Evolutionary conservation across 257 asterid genomes (phyloP), one percentile per base, ranked within the genome.

Genomic region (Solanum tarapatanum): DNA sequence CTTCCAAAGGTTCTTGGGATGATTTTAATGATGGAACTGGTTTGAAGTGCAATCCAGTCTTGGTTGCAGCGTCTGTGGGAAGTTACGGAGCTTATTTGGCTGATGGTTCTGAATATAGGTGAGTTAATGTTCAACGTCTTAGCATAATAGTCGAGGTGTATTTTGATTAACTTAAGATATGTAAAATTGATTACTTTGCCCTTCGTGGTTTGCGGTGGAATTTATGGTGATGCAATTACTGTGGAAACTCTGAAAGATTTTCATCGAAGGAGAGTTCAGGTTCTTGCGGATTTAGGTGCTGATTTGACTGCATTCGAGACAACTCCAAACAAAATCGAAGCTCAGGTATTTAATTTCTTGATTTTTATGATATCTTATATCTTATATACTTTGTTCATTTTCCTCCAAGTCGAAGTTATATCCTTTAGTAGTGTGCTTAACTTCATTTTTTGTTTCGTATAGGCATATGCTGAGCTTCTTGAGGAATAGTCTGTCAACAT

Each of bases 41-140:
- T 37, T 86, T 72, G 6, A 87, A 84, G 17, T 88, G 66, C 13
- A 92, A 28, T 32, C 96, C 96, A 0, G 69, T 94, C 84, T 87
- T 94, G 84, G 98, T 96, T 30, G 98, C 96, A 87, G 99, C 98
- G 13, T 96, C 99, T 4, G 96, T 95, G 5, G 99, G 98, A 73
- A 96, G 98, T 92, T 95, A 94, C 41, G 98, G 98, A 37, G 98
- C 99, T 66, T 96, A 93, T 88, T 92, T 95, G 26, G 95, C 98
- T 0, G 98, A 96, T 88, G 99, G 99, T 82, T 95, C 98, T 13
- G 98, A 96, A 89, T 96, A 96, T 86, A 96, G 94, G 99, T 94
- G 8, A 1, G 88, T 23, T 45, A 14, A 60, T 8, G 37, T 86
- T 11, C 8, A 5, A 21, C 24, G 23, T 33, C 39, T 24, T 43